phyloP scores from a whole-genome alignment of 2,329 filamentous ascomycete genomes.

The Bipolaris victoriae region DNA sequence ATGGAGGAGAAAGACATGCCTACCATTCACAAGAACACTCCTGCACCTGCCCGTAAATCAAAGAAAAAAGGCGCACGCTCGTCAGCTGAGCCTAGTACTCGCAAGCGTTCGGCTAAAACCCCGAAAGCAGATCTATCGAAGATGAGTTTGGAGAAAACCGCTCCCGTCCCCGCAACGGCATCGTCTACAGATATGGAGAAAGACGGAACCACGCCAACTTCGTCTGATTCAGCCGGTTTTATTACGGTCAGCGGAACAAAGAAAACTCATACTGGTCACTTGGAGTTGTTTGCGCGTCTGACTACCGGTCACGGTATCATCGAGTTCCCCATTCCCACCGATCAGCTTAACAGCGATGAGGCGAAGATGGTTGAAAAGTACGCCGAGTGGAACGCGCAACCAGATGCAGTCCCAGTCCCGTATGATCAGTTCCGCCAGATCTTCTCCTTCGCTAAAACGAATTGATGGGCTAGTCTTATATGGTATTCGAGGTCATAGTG shows the following conservation, averaged over 20 bases:
- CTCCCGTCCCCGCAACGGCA: background rate
- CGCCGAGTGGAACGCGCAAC: slow-evolving; percentile 13
- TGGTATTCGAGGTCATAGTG: background rate
- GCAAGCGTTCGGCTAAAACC: background rate
- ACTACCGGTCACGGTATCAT: slow-evolving; percentile 6
- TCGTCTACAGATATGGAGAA: background rate
- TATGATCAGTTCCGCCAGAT: slow-evolving; percentile 16
- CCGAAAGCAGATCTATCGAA: background rate
- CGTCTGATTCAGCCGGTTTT: background rate
- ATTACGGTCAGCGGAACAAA: background rate
- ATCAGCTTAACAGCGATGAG: slow-evolving; percentile 10
- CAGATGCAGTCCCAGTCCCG: background rate
- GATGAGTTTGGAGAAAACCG: background rate
- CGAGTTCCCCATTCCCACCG: slow-evolving; percentile 10
- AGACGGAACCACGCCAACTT: background rate
- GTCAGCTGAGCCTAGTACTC: background rate
- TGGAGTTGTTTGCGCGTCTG: slow-evolving; percentile 13
- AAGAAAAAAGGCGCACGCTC: background rate
- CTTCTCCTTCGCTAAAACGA: slow-evolving; percentile 17
- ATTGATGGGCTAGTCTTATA: background rate
- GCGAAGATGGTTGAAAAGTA: slow-evolving; percentile 14
- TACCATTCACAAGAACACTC: background rate
- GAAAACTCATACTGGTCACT: background rate
- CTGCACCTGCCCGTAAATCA: background rate
- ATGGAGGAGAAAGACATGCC: background rate